Evolutionary conservation across 2,329 filamentous ascomycete genomes (phyloP).

Genomic region (Penicillium decumbens): DNA sequence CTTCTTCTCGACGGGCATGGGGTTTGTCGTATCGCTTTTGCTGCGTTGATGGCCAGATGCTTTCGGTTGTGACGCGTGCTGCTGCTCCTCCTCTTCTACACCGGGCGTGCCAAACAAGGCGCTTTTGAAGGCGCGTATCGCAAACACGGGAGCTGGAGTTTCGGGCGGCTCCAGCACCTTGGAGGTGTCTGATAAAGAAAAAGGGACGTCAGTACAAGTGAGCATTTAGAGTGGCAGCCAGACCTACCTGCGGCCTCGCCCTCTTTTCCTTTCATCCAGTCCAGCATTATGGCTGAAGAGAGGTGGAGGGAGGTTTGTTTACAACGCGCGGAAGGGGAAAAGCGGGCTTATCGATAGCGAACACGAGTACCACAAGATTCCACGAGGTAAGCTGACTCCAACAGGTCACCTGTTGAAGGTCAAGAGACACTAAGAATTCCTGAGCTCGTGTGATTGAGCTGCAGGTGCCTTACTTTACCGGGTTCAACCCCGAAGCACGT

Average conservation of each 20-base stretch:
- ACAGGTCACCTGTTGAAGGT: background rate
- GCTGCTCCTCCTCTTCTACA: constrained; percentile 42
- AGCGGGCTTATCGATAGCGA: constrained; percentile 14
- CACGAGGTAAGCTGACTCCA: background rate
- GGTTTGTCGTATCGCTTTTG: constrained; percentile 21
- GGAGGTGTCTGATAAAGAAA: constrained; percentile 41
- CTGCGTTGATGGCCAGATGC: constrained; percentile 18
- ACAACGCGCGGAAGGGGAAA: constrained; percentile 20
- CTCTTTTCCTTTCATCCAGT: constrained; percentile 26
- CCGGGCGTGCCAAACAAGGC: constrained; percentile 61
- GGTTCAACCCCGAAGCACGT: background rate
- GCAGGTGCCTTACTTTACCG: background rate
- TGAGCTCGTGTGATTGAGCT: background rate
- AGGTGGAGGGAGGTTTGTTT: constrained; percentile 34
- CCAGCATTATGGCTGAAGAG: constrained; percentile 17
- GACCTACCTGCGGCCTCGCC: constrained; percentile 16
- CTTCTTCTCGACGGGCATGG: constrained; percentile 18
- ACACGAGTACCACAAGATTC: background rate
- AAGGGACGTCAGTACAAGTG: background rate
- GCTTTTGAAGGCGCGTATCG: constrained; percentile 62
- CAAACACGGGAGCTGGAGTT: constrained; percentile 63
- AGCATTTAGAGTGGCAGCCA: background rate
- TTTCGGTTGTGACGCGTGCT: constrained; percentile 14
- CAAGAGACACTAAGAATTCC: background rate
- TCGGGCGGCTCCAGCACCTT: constrained; percentile 57